phyloP scores from a whole-genome alignment of 2,329 filamentous ascomycete genomes.

The Microcyclosporella mali region DNA sequence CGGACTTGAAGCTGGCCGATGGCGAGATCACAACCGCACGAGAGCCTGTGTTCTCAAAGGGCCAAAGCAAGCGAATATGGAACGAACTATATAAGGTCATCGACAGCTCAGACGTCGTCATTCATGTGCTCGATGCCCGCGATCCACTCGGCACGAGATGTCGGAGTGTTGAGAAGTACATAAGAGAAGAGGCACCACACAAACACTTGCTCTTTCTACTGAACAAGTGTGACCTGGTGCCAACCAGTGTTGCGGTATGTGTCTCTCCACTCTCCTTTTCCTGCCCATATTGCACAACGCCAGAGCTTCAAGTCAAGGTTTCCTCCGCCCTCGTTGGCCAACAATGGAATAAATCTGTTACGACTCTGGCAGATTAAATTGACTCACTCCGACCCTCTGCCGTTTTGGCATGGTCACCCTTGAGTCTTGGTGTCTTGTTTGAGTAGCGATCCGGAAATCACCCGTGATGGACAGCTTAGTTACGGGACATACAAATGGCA shows the following conservation, averaged over 20 bases:
- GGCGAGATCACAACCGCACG: conserved; percentile 41
- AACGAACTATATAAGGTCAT: conserved; percentile 92
- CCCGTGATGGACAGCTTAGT: conserved; percentile 92
- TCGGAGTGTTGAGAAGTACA: conserved; percentile 84
- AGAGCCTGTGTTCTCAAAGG: conserved; percentile 82
- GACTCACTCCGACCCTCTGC: conserved; percentile 62
- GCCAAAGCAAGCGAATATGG: conserved; percentile 92
- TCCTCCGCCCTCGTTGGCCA: conserved; percentile 55
- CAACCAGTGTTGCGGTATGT: conserved; percentile 92
- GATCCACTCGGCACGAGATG: conserved; percentile 88
- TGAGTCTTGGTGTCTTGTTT: conserved; percentile 71
- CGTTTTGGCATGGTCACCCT: conserved; percentile 84
- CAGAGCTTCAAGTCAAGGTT: conserved; percentile 87
- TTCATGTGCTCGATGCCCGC: conserved; percentile 88
- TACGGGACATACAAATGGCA: conserved; percentile 78
- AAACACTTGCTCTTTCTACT: conserved; percentile 89
- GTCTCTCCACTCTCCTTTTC: conserved; percentile 10
- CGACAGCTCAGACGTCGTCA: conserved; percentile 88
- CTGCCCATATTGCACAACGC: conserved; percentile 40
- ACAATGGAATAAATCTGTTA: conserved; percentile 91
- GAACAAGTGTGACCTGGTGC: conserved; percentile 90
- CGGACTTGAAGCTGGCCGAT: conserved; percentile 17
- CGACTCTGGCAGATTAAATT: conserved; percentile 93
- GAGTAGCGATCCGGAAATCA: conserved; percentile 89
- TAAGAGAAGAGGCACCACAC: conserved; percentile 86